Conservation (phyloP, 495 filamentous ascomycete species). For the Wilcoxina mikolae region DNA sequence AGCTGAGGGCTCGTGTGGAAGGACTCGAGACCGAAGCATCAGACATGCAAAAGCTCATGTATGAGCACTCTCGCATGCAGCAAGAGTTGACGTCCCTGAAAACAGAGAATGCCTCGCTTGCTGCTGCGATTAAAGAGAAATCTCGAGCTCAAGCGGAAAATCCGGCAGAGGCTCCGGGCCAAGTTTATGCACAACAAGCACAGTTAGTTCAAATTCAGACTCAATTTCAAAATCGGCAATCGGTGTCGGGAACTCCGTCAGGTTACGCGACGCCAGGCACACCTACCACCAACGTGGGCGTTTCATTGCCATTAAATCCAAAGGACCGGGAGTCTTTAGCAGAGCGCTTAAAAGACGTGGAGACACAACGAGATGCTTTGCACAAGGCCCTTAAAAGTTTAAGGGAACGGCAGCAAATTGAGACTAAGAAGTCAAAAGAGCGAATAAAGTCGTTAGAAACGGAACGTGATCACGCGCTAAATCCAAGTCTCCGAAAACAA, state of each 20-base stretch:
- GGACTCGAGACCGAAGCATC: constrained; percentile 55
- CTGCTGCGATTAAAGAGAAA: constrained; percentile 10
- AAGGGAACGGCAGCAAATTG: constrained; percentile 72
- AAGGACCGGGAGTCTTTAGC: constrained; percentile 44
- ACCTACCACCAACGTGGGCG: background rate
- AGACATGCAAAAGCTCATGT: constrained; percentile 51
- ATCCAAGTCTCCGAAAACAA: constrained; percentile 51
- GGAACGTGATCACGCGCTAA: constrained; percentile 60
- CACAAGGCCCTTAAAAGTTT: constrained; percentile 71
- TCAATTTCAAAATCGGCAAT: constrained; percentile 13
- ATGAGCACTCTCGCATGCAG: constrained; percentile 63
- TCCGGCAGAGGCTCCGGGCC: background rate
- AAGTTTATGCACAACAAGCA: constrained; percentile 13
- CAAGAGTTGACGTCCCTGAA: constrained; percentile 60
- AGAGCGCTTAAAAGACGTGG: constrained; percentile 80
- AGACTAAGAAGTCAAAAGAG: constrained; percentile 66
- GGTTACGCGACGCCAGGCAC: background rate
- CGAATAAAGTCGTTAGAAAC: constrained; percentile 57
- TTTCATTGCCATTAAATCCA: constrained; percentile 17
- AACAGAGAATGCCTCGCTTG: constrained; percentile 47
- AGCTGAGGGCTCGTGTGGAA: constrained; percentile 56
- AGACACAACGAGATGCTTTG: constrained; percentile 82
- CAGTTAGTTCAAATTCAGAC: constrained; percentile 13
- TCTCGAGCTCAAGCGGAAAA: background rate
- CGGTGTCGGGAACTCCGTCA: constrained; percentile 19